Percentiles rank a stretch among this genome's conserved stretches.
Conservation (phyloP, 495 filamentous ascomycete species). For the Aspergillus cristatus region DNA sequence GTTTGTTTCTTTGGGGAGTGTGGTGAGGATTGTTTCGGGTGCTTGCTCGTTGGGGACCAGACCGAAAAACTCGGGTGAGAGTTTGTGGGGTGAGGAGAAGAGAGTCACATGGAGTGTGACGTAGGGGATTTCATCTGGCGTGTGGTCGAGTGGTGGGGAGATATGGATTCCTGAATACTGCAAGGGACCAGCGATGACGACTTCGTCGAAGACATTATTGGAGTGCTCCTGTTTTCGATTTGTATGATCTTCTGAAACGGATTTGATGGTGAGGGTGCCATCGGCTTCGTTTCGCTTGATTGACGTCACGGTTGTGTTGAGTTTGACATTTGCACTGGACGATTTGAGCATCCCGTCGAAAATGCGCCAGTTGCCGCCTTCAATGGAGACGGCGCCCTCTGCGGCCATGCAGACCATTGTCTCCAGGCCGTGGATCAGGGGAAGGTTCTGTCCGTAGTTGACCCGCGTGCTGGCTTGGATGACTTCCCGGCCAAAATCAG, state of each 20-base stretch:
- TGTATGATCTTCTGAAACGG: too few relatives aligned
- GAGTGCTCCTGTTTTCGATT: constrained; percentile 21
- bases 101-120: constrained; percentile 80
- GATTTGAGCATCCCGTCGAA: constrained; percentile 70
- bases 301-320: constrained; percentile 63
- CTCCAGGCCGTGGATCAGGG: constrained; percentile 77
- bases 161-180: constrained; percentile 65
- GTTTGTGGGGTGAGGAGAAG: constrained; percentile 63
- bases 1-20: constrained; percentile 52
- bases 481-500: constrained; percentile 67
- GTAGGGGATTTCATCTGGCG: constrained; percentile 69
- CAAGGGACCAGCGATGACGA: constrained; percentile 69
- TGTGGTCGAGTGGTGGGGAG: constrained; percentile 39
- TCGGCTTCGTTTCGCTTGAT: constrained; percentile 40
- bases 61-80: constrained; percentile 63
- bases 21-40: constrained; percentile 75
- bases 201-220: constrained; percentile 54
- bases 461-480: constrained; percentile 89
- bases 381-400: constrained; percentile 68
- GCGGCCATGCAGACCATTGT: constrained; percentile 92
- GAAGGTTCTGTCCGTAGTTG: constrained; percentile 89
- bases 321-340: constrained; percentile 46
- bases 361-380: constrained; percentile 92
- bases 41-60: constrained; percentile 44
- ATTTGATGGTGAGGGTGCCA: constrained; percentile 39